A percentile compares a stretch with the other conserved stretches of the same genome.
phyloP scores from a whole-genome alignment of 495 filamentous ascomycete species.

The Penicillium macrosclerotiorum region DNA sequence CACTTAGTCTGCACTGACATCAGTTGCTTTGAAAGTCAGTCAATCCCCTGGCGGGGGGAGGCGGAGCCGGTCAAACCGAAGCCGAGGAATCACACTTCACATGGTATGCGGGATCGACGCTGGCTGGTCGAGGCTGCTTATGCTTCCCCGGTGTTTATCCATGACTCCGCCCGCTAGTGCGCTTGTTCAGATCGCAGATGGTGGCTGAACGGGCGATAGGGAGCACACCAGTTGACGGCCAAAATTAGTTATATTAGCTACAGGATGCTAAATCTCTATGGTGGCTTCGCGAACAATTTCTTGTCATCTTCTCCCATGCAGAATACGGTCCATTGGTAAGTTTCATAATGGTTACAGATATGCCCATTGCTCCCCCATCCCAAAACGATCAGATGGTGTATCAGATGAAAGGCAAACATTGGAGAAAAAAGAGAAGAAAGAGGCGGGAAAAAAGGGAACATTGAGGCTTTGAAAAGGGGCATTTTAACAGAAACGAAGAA shows the following conservation, averaged over 20 bases:
- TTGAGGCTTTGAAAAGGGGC: constrained; percentile 2
- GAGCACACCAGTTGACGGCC: too few relatives aligned
- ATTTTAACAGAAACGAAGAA: too few relatives aligned
- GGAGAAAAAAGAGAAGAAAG: constrained; percentile 1
- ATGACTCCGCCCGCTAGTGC: neutral
- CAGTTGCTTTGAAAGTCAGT: neutral
- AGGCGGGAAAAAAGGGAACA: neutral
- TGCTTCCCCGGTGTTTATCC: constrained; percentile 6
- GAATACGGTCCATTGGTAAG: constrained; percentile 13
- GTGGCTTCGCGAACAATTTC: too few relatives aligned
- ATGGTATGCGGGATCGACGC: constrained; percentile 5
- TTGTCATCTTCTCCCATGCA: neutral
- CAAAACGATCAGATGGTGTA: constrained; percentile 24
- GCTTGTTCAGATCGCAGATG: too few relatives aligned
- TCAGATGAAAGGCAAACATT: constrained; percentile 24
- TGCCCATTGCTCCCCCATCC: constrained; percentile 15
- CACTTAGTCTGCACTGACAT: neutral
- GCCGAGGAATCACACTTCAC: constrained; percentile 16
- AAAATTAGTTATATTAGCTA: too few relatives aligned
- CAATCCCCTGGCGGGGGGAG: neutral
- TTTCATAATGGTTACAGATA: constrained; percentile 20
- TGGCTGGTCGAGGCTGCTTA: too few relatives aligned
- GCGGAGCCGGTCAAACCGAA: constrained; percentile 18
- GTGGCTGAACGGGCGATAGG: too few relatives aligned
- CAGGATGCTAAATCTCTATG: too few relatives aligned